Percentiles rank a stretch among this genome's conserved stretches.
These are phyloP conservation scores for Straminergon stramineum DNA, from an alignment of 225 moss, liverwort and hornwort species.

Conservation along the genomic window DNA sequence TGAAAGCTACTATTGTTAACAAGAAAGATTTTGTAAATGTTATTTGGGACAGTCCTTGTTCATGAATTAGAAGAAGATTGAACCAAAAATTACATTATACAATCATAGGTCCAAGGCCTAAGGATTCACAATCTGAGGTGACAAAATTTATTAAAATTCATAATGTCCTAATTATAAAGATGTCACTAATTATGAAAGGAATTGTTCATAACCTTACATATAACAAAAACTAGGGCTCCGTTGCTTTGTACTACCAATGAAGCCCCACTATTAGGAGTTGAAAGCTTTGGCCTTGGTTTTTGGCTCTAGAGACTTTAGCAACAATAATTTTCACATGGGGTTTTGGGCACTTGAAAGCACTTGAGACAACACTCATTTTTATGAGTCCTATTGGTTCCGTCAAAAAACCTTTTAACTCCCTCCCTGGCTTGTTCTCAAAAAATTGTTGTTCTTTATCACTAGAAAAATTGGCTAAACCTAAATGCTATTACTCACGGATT, in stretches of 20 bases:
- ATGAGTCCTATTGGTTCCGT: neutral
- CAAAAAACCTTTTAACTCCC: neutral
- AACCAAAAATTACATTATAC: no score
- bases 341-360: neutral
- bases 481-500: neutral
- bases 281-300: neutral
- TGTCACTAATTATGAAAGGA: no score
- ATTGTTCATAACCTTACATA: neutral
- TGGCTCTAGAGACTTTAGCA: neutral
- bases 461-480: neutral
- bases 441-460: neutral
- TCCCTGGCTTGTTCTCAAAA: neutral
- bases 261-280: no score
- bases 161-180: neutral
- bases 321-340: neutral
- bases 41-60: no score
- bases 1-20: no score
- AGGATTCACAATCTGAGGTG: neutral
- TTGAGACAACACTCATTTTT: accelerated
- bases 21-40: no score
- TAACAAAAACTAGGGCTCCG: neutral
- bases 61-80: no score
- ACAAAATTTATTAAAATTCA: neutral
- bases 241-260: neutral
- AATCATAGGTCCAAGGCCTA: neutral